Conservation (phyloP, 2,329 filamentous ascomycete species). For the Acrocalymma vagum region DNA sequence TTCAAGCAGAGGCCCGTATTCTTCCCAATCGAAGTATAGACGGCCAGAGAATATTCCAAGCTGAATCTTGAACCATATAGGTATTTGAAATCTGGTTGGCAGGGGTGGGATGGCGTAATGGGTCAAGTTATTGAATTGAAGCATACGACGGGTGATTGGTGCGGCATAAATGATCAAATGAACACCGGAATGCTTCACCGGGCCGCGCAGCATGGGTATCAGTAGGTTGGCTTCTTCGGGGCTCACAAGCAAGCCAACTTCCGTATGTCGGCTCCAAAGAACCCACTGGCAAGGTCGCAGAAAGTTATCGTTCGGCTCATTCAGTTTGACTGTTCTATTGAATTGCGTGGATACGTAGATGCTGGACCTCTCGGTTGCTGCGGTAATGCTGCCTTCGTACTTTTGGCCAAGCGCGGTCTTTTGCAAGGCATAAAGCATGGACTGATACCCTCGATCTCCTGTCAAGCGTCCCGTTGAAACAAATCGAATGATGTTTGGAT, state of each 20-base stretch:
- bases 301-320: slow-evolving; percentile 53
- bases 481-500: slow-evolving; percentile 58
- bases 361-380: slow-evolving; percentile 25
- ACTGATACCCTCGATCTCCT: slow-evolving; percentile 48
- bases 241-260: slow-evolving; percentile 65
- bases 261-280: slow-evolving; percentile 59
- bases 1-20: slow-evolving; percentile 43
- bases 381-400: slow-evolving; percentile 24
- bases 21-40: slow-evolving; percentile 65
- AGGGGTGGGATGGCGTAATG: slow-evolving; percentile 64
- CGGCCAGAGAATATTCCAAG: slow-evolving; percentile 68
- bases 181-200: slow-evolving; percentile 21
- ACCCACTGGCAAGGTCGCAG: slow-evolving; percentile 67
- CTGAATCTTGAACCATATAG: slow-evolving; percentile 65
- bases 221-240: slow-evolving; percentile 70
- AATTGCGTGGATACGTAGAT: slow-evolving; percentile 60
- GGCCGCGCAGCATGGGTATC: slow-evolving; percentile 54
- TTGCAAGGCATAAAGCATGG: slow-evolving; percentile 54
- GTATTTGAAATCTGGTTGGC: slow-evolving; percentile 50
- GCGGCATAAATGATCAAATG: slow-evolving; percentile 67
- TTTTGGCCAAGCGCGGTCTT: slow-evolving; percentile 49
- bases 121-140: slow-evolving; percentile 63
- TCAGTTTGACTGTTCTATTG: slow-evolving; percentile 52
- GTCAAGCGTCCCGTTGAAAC: slow-evolving; percentile 54
- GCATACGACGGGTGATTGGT: slow-evolving; percentile 68